Evolutionary conservation across 176 grass and related monocot genomes (phyloP).

Genomic region (Pontederia crassipes): DNA sequence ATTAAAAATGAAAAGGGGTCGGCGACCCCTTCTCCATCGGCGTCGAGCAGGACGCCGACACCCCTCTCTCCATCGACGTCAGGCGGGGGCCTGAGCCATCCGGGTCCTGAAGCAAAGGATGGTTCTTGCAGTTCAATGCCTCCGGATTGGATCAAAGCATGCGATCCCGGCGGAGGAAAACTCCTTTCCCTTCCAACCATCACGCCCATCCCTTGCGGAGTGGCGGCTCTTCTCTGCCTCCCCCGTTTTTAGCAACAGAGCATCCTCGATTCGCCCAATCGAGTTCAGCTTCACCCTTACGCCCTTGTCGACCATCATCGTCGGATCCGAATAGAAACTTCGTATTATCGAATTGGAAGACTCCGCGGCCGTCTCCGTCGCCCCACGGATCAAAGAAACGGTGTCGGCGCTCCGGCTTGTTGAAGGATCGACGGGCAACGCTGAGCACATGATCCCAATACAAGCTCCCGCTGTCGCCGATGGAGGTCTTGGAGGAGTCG

Average conservation of each 20-base stretch:
- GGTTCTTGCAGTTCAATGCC: constrained; percentile 70
- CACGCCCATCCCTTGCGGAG: constrained; percentile 63
- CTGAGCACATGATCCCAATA: constrained; percentile 74
- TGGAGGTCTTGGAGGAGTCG: neutral
- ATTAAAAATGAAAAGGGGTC: too few species aligned
- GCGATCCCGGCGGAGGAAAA: constrained; percentile 68
- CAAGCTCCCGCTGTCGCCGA: constrained; percentile 27
- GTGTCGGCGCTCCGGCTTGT: too few species aligned
- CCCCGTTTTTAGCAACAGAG: constrained; percentile 57
- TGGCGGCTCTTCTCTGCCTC: constrained; percentile 35
- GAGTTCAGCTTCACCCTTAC: constrained; percentile 58
- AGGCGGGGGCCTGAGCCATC: constrained; percentile 53
- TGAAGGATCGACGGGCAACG: constrained; percentile 67
- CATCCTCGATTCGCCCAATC: constrained; percentile 60
- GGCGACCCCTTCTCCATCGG: too few species aligned
- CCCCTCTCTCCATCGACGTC: too few species aligned
- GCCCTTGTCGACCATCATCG: constrained; percentile 76
- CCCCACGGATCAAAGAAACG: neutral
- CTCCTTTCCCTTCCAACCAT: constrained; percentile 82
- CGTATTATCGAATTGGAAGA: constrained; percentile 13
- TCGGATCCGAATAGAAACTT: constrained; percentile 66
- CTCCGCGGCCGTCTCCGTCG: neutral
- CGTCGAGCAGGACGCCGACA: too few species aligned
- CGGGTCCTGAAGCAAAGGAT: constrained; percentile 88
- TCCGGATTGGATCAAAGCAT: constrained; percentile 89